Conservation (phyloP, 2,329 filamentous ascomycete genomes). For the Trichoderma sp. region DNA sequence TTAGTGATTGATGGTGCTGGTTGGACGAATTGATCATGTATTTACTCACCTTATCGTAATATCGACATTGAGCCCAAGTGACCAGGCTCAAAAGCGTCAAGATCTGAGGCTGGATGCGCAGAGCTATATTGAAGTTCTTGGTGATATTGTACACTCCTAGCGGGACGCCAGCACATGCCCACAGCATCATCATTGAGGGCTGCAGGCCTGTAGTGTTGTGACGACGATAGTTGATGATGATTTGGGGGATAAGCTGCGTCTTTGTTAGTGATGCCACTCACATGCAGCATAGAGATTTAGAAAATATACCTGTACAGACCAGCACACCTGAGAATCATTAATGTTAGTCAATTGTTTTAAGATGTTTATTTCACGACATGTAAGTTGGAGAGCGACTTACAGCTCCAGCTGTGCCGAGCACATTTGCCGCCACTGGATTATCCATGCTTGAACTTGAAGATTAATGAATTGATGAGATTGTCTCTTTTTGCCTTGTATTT, state of each 20-base stretch:
- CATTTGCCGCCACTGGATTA: constrained; percentile 55
- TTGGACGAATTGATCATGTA: too few species aligned
- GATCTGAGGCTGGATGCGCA: constrained; percentile 47
- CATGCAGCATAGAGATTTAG: fast-evolving
- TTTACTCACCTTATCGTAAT: constrained; percentile 46
- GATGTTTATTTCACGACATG: too few species aligned
- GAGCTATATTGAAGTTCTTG: constrained; percentile 43
- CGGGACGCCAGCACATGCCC: constrained; percentile 67
- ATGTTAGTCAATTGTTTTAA: background rate
- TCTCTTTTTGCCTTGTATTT: background rate
- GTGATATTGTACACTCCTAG: constrained; percentile 56
- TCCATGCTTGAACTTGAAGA: constrained; percentile 45
- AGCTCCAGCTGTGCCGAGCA: constrained; percentile 61
- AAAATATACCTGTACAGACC: constrained; percentile 60
- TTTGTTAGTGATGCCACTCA: background rate
- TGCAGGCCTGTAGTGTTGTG: constrained; percentile 67
- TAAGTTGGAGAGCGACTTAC: constrained; percentile 36
- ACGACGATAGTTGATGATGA: constrained; percentile 65
- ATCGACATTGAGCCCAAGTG: constrained; percentile 47
- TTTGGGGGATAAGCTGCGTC: constrained; percentile 65
- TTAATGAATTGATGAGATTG: background rate
- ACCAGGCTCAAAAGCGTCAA: constrained; percentile 44
- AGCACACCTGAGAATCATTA: constrained; percentile 49
- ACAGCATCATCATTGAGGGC: constrained; percentile 71
- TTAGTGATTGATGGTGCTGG: background rate